Conservation (phyloP, 331 rosid species). For the Malus hybrid region DNA sequence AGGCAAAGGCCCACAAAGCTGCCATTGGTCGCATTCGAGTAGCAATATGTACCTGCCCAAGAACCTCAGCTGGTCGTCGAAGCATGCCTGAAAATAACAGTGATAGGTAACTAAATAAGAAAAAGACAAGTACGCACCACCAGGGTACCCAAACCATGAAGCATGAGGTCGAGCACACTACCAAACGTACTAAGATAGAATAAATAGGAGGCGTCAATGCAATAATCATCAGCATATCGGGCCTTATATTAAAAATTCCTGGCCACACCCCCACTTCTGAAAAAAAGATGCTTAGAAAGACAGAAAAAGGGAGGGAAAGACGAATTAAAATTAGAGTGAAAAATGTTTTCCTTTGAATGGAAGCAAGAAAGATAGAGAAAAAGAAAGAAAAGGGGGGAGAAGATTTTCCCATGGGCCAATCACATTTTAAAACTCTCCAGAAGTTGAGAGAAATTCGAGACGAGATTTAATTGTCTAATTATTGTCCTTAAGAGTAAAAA, state of each 20-base stretch:
- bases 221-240: neutral
- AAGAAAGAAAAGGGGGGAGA: neutral
- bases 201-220: neutral
- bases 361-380: neutral
- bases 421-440: neutral
- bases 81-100: conserved; percentile 56
- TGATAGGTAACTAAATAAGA: conserved; percentile 10
- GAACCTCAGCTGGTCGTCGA: conserved; percentile 97
- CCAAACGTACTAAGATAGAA: neutral
- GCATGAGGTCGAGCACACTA: neutral
- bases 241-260: neutral
- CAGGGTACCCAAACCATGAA: neutral
- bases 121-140: conserved; percentile 15
- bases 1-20: conserved; percentile 92
- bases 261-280: neutral
- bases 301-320: neutral
- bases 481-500: neutral
- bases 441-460: neutral
- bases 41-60: conserved; percentile 96
- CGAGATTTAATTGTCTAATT: neutral
- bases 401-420: neutral
- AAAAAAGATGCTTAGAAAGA: neutral
- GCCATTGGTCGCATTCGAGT: conserved; percentile 72
- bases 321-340: neutral
- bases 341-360: neutral